A percentile compares a stretch with the other conserved stretches of the same genome.
Conservation (phyloP, 2,329 filamentous ascomycete species). For the Xylariales sp. region DNA sequence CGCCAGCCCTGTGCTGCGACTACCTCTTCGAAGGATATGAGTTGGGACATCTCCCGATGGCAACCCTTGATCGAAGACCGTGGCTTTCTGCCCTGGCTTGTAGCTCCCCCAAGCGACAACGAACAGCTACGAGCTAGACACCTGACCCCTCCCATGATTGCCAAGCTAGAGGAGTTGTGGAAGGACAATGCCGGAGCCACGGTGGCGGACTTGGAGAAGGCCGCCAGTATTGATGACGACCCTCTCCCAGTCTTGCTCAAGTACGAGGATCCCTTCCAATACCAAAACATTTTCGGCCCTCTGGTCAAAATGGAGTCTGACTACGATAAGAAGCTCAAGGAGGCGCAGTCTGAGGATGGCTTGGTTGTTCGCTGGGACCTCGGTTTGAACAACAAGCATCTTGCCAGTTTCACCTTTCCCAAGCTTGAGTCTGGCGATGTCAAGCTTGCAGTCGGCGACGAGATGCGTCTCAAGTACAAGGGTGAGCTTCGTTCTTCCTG, state of each 20-base stretch:
- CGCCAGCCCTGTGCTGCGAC: conserved; percentile 93
- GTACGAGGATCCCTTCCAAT: conserved; percentile 97
- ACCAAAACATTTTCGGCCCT: conserved; percentile 97
- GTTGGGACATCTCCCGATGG: conserved; percentile 98
- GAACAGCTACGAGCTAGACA: conserved; percentile 95
- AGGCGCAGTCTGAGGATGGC: conserved; percentile 96
- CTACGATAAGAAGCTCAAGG: conserved; percentile 98
- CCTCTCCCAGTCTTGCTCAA: conserved; percentile 86
- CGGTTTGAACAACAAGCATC: conserved; percentile 94
- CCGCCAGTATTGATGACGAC: conserved; percentile 87
- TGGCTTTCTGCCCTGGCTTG: conserved; percentile 91
- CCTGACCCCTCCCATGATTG: conserved; percentile 88
- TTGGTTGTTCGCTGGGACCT: conserved; percentile 91
- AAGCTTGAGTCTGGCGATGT: conserved; percentile 98
- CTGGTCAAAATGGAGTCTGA: conserved; percentile 99
- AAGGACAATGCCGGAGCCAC: conserved; percentile 90
- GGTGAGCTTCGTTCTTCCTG: conserved; percentile 87
- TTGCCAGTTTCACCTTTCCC: conserved; percentile 90
- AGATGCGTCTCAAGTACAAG: conserved; percentile 96
- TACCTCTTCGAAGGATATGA: conserved; percentile 98
- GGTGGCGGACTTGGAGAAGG: conserved; percentile 86
- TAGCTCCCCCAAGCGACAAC: conserved; percentile 81
- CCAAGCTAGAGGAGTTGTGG: conserved; percentile 96
- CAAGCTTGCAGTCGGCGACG: conserved; percentile 94
- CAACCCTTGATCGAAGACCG: conserved; percentile 96